Base-by-base conservation (phyloP, 2,329 filamentous ascomycete genomes). In the Apiospora malaysiana region DNA sequence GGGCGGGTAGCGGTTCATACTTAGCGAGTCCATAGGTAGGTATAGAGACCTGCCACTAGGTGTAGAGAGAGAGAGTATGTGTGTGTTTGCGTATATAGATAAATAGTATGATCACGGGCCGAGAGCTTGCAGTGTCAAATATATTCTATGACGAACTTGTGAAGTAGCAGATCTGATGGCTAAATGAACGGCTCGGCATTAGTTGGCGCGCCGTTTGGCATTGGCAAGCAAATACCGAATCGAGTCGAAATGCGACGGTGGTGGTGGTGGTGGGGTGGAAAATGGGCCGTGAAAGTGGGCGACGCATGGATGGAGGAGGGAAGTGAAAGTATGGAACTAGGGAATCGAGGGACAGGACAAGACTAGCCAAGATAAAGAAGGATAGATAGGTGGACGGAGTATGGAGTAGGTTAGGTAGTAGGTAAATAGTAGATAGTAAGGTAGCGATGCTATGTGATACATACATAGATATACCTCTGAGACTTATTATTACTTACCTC, bases 231-330 rank as follows among this genome's bases (percentile, higher is more conserved):
- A 40, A 63, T 40, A 63, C 56, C 27, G 56, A 40, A 40, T n/a
- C 56, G 32, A 63, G 27, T 63, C 18, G 56, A 63, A 63, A 63
- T 63, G 56, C 32, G 56, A 63, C 56, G 56, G 12, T 27, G 49
- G 10, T 51, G 49, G 10, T 51, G 49, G 51, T 59, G 8, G 51
- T 59, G 27, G 51, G 27, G 51, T 37, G 51, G 27, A 27, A 37
- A 37, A 37, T 21, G 27, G 51, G 51, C 27, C 51, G 51, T 59
- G 27, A 59, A 37, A 59, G 51, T 59, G 51, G 51, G 27, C 27
- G 51, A 37, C 27, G 27, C 51, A 59, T 59, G 51, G 51, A 27
- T 25, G 51, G 18, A 27, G 51, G n/a, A 40, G 56, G 10, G 32
- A 40, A 40, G 27, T n/a, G 14, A 32, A 49, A 32, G 6, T 3